Conservation (phyloP, 176 grass and related monocot species). For the Leersia perrieri region DNA sequence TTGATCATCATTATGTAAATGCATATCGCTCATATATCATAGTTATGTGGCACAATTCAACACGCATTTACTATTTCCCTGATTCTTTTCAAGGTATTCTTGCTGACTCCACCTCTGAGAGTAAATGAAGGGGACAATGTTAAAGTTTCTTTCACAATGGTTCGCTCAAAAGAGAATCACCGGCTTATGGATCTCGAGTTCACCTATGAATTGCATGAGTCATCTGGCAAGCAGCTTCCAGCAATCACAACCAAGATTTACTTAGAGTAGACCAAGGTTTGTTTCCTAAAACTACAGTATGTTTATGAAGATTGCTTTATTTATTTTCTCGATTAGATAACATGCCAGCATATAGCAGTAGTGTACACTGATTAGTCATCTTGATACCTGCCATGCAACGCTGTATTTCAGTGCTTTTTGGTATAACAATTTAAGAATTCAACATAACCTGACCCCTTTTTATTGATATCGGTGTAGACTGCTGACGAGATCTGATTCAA, state of each 20-base stretch:
- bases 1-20: neutral
- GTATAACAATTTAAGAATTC: neutral
- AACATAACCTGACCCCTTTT: neutral
- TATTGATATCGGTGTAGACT: slow-evolving; percentile 12
- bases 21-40: neutral
- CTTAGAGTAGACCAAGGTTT: slow-evolving; percentile 69
- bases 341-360: neutral
- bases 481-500: neutral
- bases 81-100: slow-evolving; percentile 58
- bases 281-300: neutral
- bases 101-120: slow-evolving; percentile 65
- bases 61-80: neutral
- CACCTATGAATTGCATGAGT: slow-evolving; percentile 68
- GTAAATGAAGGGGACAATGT: slow-evolving; percentile 75
- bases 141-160: slow-evolving; percentile 77
- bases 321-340: neutral
- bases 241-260: slow-evolving; percentile 59
- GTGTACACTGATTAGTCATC: neutral
- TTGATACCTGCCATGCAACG: neutral
- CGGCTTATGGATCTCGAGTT: slow-evolving; percentile 91
- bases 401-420: neutral
- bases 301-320: neutral
- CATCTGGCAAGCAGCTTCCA: slow-evolving; percentile 65
- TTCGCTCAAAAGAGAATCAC: slow-evolving; percentile 89
- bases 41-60: slow-evolving; percentile 18